phyloP scores from a whole-genome alignment of 192 early-diverging fungal species.

The Entophlyctis luteolus region DNA sequence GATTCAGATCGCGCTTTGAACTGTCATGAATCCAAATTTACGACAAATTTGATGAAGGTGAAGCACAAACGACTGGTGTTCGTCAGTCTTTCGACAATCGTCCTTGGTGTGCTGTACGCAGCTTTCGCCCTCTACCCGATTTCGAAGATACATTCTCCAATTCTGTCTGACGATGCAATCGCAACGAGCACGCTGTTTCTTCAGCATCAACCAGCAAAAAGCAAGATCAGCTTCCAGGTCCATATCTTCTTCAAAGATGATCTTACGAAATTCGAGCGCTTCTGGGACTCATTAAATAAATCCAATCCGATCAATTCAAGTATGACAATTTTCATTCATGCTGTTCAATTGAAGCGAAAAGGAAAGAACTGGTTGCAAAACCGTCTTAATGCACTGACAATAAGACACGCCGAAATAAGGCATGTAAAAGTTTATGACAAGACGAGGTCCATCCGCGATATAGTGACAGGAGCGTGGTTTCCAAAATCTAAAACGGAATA shows the following conservation, averaged over 20 bases:
- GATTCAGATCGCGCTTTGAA: too few species aligned
- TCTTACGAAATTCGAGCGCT: background rate
- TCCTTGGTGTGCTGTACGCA: too few species aligned
- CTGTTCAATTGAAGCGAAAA: too few species aligned
- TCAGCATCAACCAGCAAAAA: too few species aligned
- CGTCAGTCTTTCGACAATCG: too few species aligned
- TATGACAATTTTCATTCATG: slow-evolving; percentile 8
- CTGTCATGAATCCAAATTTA: background rate
- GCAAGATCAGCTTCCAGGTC: background rate
- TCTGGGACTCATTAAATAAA: slow-evolving; percentile 8
- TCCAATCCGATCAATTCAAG: background rate
- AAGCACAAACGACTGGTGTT: too few species aligned
- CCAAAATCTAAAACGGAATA: background rate
- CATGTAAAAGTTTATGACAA: background rate
- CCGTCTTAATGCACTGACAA: background rate
- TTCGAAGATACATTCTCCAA: too few species aligned
- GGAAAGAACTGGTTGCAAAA: background rate
- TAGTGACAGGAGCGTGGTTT: slow-evolving; percentile 22
- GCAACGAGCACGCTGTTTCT: too few species aligned
- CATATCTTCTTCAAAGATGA: slow-evolving; percentile 10
- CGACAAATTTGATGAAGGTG: background rate
- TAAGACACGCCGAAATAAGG: background rate
- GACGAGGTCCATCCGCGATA: background rate
- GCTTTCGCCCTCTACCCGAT: too few species aligned
- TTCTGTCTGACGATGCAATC: too few species aligned